Base-by-base conservation (phyloP, 352 stramenopile genomes). In the Globisporangium yorkense region DNA sequence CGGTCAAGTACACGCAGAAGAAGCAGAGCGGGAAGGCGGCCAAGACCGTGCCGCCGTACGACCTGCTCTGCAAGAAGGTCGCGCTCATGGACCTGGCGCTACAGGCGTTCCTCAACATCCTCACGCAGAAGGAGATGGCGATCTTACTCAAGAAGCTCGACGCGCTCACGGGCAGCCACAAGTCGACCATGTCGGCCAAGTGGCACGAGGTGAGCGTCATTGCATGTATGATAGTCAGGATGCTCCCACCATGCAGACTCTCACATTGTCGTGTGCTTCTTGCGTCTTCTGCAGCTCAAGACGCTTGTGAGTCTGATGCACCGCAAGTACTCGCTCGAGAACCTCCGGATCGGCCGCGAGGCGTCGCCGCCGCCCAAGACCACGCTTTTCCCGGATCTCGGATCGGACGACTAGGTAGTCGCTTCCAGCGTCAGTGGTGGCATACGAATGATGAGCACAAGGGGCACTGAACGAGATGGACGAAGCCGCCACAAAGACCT, bases 241-340 rank as follows among this genome's bases (percentile, higher is more conserved):
- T 27, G 24, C 24, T 27, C 24, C 21, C 24, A 27, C 24, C 1
- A 27, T 1, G 24, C 24, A 27, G 24, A 27, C 24, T 27, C 24
- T 35, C 31, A 35, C 31, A 9, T 40, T 10, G 35, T 40, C 12
- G 35, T 40, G 35, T 40, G 31, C 31, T 7, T 35, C 31, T 2
- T 27, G 24, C 33, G 8, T 15, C 10, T 13, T 40, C 10, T 40
- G 20, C 48, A 83, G 73, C 67, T 94, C 37, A 92, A 94, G 70
- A 94, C 84, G 21, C 75, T 94, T 10, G 71, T 94, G 51, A 87
- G 74, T 56, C 66, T 94, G 33, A 94, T 92, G 81, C 81, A 85
- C 52, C 81, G 81, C 64, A 94, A 94, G 58, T 94, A 94, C 45
- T 87, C 84, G 53, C 62, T 86, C 52, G 77, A 89, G 35, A 89